Base-by-base conservation (phyloP, 83 land plant species). In the Picea abies region DNA sequence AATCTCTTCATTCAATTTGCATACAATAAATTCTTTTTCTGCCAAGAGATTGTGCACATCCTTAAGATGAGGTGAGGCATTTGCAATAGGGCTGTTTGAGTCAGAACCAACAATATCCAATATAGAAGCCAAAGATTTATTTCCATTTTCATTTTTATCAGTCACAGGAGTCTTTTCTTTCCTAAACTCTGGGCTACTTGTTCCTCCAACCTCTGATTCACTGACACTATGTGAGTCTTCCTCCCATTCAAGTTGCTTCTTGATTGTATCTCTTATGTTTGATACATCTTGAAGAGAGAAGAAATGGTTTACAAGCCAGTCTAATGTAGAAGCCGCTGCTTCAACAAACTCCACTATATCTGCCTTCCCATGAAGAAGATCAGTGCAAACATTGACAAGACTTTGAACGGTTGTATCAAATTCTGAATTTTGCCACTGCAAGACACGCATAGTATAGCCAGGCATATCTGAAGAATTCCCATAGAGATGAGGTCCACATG, bases 351-450 rank as follows among this genome's bases (percentile, higher is more conserved):
- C 87, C 19, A 88, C 86, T 29, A 90, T 6, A 44, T 89, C 83
- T 20, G 86, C 73, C 76, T 89, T 92, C 37, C 89, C 93, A 61
- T 83, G 81, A 79, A 92, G 32, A 29, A 32, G 58, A 61, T 92
- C 87, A 80, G 87, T 82, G 75, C 97, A 90, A 16, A 82, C 78
- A 8, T 80, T 70, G 15, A 89, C 82, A 84, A 94, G 92, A 60
- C 83, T 76, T 79, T 89, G 91, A 71, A 96, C 72, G 63, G 85
- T 44, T 62, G 80, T 64, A 65, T 65, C 80, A 8, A 94, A 89
- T 37, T 92, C 95, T 77, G 84, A 82, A 78, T 85, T 85, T 73
- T 94, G 86, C 96, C 94, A 91, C 47, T 92, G 95, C 66, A 94
- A 87, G 52, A 86, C 86, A 37, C 86, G 84, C 39, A 86, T 87